A percentile compares a stretch with the other conserved stretches of the same genome.
Evolutionary conservation across 495 filamentous ascomycete genomes (phyloP).

Genomic region (Trichoderma gamsii): DNA sequence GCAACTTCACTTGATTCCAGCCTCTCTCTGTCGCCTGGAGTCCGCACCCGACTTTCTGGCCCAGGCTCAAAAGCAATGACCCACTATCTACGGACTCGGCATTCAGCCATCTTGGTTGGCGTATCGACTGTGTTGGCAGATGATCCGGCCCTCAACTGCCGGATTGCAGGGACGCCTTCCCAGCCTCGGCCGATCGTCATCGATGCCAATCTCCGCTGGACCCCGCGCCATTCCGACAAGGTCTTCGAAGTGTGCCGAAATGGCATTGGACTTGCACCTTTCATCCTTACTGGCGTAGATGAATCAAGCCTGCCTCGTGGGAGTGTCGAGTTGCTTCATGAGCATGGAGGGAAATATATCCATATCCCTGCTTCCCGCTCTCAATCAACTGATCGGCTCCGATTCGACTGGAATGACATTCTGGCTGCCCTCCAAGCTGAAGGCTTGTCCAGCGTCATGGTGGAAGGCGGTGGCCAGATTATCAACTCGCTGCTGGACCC

Average conservation of each 20-base stretch:
- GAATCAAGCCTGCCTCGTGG: conserved; percentile 17
- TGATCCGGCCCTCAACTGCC: conserved; percentile 76
- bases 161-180: conserved; percentile 39
- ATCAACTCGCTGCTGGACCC: conserved; percentile 47
- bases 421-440: conserved; percentile 50
- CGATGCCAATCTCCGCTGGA: conserved; percentile 67
- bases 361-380: conserved; percentile 17
- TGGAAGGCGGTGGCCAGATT: conserved; percentile 55
- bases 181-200: conserved; percentile 75
- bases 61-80: conserved; percentile 82
- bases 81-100: conserved; percentile 73
- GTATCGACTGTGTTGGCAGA: conserved; percentile 78
- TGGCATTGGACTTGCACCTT: conserved; percentile 66
- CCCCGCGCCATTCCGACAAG: conserved; percentile 50
- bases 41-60: conserved; percentile 73
- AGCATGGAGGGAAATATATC: conserved; percentile 33
- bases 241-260: conserved; percentile 57
- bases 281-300: conserved; percentile 48
- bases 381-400: conserved; percentile 8
- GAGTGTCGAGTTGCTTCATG: conserved; percentile 26
- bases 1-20: conserved; percentile 83
- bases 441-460: conserved; percentile 73
- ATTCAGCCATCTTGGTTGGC: conserved; percentile 81
- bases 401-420: conserved; percentile 55
- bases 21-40: conserved; percentile 66